phyloP scores from a whole-genome alignment of 2,329 filamentous ascomycete species.

The Trichophyton mentagrophytes region DNA sequence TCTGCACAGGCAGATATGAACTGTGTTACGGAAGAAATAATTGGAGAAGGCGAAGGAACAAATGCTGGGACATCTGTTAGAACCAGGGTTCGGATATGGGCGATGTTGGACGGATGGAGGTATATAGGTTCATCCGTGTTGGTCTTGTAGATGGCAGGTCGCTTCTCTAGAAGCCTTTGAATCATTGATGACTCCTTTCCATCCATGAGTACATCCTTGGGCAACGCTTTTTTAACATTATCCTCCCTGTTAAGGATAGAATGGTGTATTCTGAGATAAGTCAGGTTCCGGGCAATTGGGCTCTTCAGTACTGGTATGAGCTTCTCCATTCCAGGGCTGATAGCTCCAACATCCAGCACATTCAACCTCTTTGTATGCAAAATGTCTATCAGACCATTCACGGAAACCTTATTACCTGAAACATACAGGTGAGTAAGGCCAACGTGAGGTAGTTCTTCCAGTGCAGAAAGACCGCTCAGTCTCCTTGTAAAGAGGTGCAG shows the following conservation, averaged over 20 bases:
- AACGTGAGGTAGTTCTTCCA: slow-evolving; percentile 42
- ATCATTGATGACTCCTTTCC: slow-evolving; percentile 18
- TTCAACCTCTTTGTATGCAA: slow-evolving; percentile 40
- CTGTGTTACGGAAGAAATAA: slow-evolving; percentile 35
- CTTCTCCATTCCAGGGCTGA: slow-evolving; percentile 43
- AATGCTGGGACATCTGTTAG: slow-evolving; percentile 44
- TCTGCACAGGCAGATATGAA: slow-evolving; percentile 47
- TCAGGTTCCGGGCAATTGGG: slow-evolving; percentile 36
- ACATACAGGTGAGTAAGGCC: slow-evolving; percentile 51
- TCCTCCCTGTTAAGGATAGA: slow-evolving; percentile 37
- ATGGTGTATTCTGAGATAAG: slow-evolving; percentile 45
- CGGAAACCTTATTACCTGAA: slow-evolving; percentile 42
- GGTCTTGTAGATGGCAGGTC: slow-evolving; percentile 23
- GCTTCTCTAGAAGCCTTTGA: slow-evolving; percentile 27
- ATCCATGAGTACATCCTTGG: not conserved
- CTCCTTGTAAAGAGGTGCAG: slow-evolving; percentile 36
- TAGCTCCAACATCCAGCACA: slow-evolving; percentile 43
- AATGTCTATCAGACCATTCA: slow-evolving; percentile 43
- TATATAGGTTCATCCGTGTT: slow-evolving; percentile 19
- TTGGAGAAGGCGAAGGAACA: slow-evolving; percentile 28
- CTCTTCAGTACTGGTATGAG: slow-evolving; percentile 40
- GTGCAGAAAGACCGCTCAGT: slow-evolving; percentile 41
- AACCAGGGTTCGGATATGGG: slow-evolving; percentile 42
- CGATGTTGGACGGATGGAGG: slow-evolving; percentile 44
- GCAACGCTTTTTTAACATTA: too few relatives aligned